phyloP scores from a whole-genome alignment of 257 asterid genomes.

The Solanum infundibuliforme region DNA sequence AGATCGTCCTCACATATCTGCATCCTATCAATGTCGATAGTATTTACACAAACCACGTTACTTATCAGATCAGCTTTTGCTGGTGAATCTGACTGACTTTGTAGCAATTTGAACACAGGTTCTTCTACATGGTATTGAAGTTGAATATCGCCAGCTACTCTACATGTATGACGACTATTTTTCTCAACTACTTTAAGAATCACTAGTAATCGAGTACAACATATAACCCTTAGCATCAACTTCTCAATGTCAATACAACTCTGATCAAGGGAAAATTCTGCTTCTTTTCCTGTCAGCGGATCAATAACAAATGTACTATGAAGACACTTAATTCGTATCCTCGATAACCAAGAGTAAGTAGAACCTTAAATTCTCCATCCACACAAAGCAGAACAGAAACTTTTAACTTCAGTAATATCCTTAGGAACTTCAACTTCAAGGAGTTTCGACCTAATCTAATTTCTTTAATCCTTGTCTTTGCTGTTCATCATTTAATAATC shows the following conservation, averaged over 20 bases:
- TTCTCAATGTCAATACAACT: slow-evolving; percentile 80
- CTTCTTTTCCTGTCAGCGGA: slow-evolving; percentile 73
- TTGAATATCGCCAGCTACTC: background rate
- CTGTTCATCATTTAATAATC: slow-evolving; percentile 53
- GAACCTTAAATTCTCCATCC: slow-evolving; percentile 93
- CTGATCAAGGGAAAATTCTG: slow-evolving; percentile 64
- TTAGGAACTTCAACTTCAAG: slow-evolving; percentile 76
- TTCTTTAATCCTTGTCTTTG: slow-evolving; percentile 77
- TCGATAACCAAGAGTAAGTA: slow-evolving; percentile 91
- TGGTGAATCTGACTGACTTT: slow-evolving; percentile 55
- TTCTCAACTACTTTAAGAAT: too few species aligned
- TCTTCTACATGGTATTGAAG: background rate
- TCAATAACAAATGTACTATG: slow-evolving; percentile 89
- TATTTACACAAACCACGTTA: slow-evolving; percentile 10
- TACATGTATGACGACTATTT: too few species aligned
- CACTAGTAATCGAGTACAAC: slow-evolving; percentile 87
- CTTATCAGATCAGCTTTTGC: slow-evolving; percentile 44
- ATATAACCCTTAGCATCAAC: slow-evolving; percentile 79
- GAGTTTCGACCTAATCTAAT: slow-evolving; percentile 80
- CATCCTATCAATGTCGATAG: slow-evolving; percentile 58
- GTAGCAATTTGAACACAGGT: slow-evolving; percentile 73
- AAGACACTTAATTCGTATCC: slow-evolving; percentile 78
- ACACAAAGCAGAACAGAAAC: slow-evolving; percentile 64
- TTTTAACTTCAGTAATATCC: slow-evolving; percentile 56
- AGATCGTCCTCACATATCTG: slow-evolving; percentile 70